Percentiles rank a stretch among this genome's conserved stretches.
Evolutionary conservation across 2,329 filamentous ascomycete genomes (phyloP).

Genomic region (Fusarium irregulare): DNA sequence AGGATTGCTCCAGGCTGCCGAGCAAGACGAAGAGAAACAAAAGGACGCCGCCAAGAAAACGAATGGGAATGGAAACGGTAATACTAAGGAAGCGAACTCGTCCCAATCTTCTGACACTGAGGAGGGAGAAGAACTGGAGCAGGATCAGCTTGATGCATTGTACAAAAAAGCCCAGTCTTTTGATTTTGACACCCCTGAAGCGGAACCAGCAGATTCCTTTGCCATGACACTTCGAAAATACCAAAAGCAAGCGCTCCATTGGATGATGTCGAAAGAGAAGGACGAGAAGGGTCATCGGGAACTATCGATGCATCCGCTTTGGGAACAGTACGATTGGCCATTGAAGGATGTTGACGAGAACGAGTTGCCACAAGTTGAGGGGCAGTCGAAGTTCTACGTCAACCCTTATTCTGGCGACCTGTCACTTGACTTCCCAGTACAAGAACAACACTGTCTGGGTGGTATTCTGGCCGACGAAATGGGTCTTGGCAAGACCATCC

Average conservation of each 20-base stretch:
- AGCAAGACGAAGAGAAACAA: conserved; percentile 82
- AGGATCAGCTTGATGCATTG: conserved; percentile 92
- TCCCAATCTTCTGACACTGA: conserved; percentile 75
- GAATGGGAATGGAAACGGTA: conserved; percentile 6
- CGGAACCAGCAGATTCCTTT: conserved; percentile 85
- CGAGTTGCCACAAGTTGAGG: conserved; percentile 72
- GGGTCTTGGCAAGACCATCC: conserved; percentile 97
- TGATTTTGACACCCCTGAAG: conserved; percentile 90
- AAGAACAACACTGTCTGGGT: conserved; percentile 94
- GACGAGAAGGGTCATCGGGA: conserved; percentile 77
- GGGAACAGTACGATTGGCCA: conserved; percentile 96
- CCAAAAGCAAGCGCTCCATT: conserved; percentile 93
- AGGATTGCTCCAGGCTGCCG: conserved; percentile 85
- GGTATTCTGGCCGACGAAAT: conserved; percentile 97
- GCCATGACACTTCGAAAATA: conserved; percentile 87
- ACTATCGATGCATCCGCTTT: conserved; percentile 92
- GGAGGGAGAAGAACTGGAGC: conserved; percentile 90
- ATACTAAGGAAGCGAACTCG: conserved; percentile 55
- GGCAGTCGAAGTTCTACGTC: conserved; percentile 84
- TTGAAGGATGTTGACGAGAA: conserved; percentile 87
- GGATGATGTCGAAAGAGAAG: conserved; percentile 96
- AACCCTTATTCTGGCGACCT: conserved; percentile 97
- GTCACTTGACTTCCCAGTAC: conserved; percentile 88
- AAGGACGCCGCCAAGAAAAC: conserved; percentile 61
- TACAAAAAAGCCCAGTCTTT: conserved; percentile 98